phyloP scores from a whole-genome alignment of 805 yeast genomes.

The Blastobotrys chiropterorum region DNA sequence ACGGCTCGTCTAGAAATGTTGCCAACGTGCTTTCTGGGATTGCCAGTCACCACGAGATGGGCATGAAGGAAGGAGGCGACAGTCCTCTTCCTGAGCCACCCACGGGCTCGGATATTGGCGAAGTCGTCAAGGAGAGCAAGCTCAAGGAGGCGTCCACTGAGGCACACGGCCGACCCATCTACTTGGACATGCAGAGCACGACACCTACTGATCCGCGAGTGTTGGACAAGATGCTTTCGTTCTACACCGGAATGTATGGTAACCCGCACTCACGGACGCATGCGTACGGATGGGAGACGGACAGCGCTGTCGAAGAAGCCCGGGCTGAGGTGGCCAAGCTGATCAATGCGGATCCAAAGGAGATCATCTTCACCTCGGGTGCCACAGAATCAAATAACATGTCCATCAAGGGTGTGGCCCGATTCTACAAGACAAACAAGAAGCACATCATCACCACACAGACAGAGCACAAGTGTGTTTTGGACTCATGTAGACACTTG shows the following conservation, averaged over 20 bases:
- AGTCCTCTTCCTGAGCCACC: slow-evolving; percentile 17
- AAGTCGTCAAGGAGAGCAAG: slow-evolving; percentile 17
- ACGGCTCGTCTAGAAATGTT: slow-evolving; percentile 7
- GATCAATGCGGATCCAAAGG: slow-evolving; percentile 92
- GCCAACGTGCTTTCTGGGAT: slow-evolving; percentile 16
- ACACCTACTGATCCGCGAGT: slow-evolving; percentile 98
- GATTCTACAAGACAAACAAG: slow-evolving; percentile 85
- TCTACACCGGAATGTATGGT: slow-evolving; percentile 82
- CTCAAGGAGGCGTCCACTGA: slow-evolving; percentile 10
- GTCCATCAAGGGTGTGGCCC: slow-evolving; percentile 91
- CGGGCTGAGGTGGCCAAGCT: slow-evolving; percentile 75
- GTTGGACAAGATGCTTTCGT: slow-evolving; percentile 38
- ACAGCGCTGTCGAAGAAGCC: slow-evolving; percentile 81
- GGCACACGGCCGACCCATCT: slow-evolving; percentile 63
- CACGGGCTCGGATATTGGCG: slow-evolving; percentile 18
- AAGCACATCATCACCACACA: slow-evolving; percentile 92
- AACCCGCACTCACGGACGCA: slow-evolving; percentile 98
- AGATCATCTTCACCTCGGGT: slow-evolving; percentile 93
- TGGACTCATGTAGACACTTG: slow-evolving; percentile 90
- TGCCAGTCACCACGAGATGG: slow-evolving; percentile 8
- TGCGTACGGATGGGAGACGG: slow-evolving; percentile 98
- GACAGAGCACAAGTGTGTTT: slow-evolving; percentile 98
- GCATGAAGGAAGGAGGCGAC: slow-evolving; percentile 6
- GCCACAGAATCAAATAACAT: slow-evolving; percentile 97
- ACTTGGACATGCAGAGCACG: slow-evolving; percentile 96